Base-by-base conservation (phyloP, 1,284 basidiomycete species). In the Ustilago loliicola region DNA sequence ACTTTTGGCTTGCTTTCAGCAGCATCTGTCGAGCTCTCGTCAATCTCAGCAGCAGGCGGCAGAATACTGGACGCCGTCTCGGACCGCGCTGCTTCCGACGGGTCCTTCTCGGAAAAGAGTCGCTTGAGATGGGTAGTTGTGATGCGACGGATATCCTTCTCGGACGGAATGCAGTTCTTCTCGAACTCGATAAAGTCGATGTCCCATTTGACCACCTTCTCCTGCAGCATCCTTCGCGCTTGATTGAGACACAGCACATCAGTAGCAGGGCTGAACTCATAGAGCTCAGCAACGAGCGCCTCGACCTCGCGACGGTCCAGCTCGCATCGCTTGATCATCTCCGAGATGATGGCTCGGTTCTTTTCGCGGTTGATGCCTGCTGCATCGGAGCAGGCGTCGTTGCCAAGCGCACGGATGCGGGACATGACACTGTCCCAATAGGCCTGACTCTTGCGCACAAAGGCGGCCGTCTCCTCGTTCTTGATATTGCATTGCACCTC, bases 121-220 rank as follows among this genome's bases (percentile, higher is more conserved):
- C 89, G 87, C 73, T 89, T 89, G 30, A 90, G 86, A 57, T 83
- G 88, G 17, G 77, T 80, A 36, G 84, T 79, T 11, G 86, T 84
- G 29, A 87, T 71, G 45, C 87, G 80, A 15, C 87, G 85, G 29
- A 86, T 79, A 61, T 87, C 87, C 50, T 86, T 84, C 50, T 86
- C 87, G 25, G 82, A 78, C 1, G 92, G 66, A 91, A 87, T 79
- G 61, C 70, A 74, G 36, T 82, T 80, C 59, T 82, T 81, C 66
- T 87, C 88, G 82, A 84, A 89, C 73, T 89, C 82, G 47, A 85
- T 92, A 83, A 95, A 94, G 82, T 94, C 93, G 66, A 91, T 90
- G 84, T 97, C 95, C 94, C 96, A 98, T 48, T 93, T 93, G n/a
- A 98, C 94, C 59, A 97, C 95, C 86, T 93, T 93, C 83, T 97